phyloP scores from a whole-genome alignment of 345 rosid genomes.

The Toxicodendron radicans region DNA sequence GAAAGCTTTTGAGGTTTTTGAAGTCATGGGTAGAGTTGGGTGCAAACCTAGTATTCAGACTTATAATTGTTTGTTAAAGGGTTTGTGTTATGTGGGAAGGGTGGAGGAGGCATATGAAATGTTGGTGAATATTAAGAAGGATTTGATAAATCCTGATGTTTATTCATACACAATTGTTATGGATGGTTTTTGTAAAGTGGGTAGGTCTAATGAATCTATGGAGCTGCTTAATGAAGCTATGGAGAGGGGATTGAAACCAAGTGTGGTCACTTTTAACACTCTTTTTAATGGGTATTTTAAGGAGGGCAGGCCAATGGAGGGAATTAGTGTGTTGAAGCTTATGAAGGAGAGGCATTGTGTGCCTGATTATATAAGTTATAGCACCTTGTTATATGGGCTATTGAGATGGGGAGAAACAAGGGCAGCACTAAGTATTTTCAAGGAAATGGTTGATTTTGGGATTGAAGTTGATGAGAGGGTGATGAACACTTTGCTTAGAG shows the following conservation, averaged over 20 bases:
- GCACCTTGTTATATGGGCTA: constrained; percentile 52
- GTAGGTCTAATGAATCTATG: constrained; percentile 64
- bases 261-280: constrained; percentile 53
- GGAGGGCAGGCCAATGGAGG: constrained; percentile 56
- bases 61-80: constrained; percentile 63
- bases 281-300: constrained; percentile 55
- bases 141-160: constrained; percentile 39
- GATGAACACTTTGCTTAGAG: constrained; percentile 42
- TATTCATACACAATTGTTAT: constrained; percentile 57
- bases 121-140: constrained; percentile 39
- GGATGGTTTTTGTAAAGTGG: constrained; percentile 83
- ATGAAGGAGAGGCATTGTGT: constrained; percentile 52
- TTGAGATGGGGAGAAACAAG: constrained; percentile 48
- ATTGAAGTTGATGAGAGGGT: constrained; percentile 43
- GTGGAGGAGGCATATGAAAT: constrained; percentile 61
- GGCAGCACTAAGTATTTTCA: constrained; percentile 37
- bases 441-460: constrained; percentile 47
- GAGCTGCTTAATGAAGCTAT: constrained; percentile 58
- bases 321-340: constrained; percentile 44
- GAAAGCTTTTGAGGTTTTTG: constrained; percentile 48
- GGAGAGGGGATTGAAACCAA: constrained; percentile 43
- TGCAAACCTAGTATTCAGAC: constrained; percentile 45
- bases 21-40: constrained; percentile 38
- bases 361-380: constrained; percentile 53
- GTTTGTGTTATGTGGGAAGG: constrained; percentile 68